A percentile compares a stretch with the other conserved stretches of the same genome.
phyloP scores from a whole-genome alignment of 140 eudicot species.

The Flaveria floridana region DNA sequence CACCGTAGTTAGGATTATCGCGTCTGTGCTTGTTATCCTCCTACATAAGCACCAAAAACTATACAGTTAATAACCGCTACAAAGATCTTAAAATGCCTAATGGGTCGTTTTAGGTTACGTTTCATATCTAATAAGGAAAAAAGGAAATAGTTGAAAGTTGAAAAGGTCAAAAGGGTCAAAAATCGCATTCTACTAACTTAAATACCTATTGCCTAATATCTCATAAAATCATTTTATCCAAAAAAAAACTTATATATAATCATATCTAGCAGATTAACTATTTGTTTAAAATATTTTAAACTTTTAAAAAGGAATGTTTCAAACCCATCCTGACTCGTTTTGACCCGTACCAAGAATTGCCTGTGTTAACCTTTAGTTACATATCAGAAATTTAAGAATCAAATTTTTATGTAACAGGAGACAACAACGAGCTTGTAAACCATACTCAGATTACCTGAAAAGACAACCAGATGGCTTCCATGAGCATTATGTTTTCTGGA shows the following conservation, averaged over 20 bases:
- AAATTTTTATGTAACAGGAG: neutral
- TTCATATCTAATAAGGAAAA: neutral
- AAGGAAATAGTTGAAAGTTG: neutral
- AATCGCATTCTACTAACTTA: neutral
- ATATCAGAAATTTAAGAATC: neutral
- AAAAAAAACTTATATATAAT: neutral
- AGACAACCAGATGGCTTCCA: conserved; percentile 99
- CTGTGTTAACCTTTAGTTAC: neutral
- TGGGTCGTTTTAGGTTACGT: neutral
- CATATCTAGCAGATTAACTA: neutral
- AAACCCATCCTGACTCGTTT: neutral
- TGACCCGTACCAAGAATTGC: neutral
- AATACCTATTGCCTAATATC: neutral
- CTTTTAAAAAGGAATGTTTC: neutral
- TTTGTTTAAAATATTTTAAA: no score
- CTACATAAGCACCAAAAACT: conserved; percentile 34
- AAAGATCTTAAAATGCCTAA: neutral
- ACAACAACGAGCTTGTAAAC: neutral
- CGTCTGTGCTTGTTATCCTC: conserved; percentile 57
- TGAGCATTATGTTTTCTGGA: conserved; percentile 95
- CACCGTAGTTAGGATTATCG: conserved; percentile 35
- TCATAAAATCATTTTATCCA: neutral
- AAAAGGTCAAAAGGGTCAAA: neutral
- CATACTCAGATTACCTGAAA: conserved; percentile 54
- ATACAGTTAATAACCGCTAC: neutral